Conservation (phyloP, 352 stramenopile species). For the Globisporangium nagaii region DNA sequence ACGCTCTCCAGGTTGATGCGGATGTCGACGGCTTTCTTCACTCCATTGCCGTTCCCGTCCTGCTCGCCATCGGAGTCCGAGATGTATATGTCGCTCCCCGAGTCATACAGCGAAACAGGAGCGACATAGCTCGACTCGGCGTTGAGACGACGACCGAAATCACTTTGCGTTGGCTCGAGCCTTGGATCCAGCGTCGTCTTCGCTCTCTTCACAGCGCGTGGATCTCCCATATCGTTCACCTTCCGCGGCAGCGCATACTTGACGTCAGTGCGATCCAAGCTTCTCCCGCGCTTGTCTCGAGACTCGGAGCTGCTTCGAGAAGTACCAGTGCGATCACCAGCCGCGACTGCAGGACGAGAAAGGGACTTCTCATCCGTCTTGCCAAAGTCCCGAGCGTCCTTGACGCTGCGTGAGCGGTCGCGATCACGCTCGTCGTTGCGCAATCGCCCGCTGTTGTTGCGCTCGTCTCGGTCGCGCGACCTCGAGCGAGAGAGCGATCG, state of each 20-base stretch:
- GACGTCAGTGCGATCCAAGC: background rate
- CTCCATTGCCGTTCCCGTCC: conserved; percentile 14
- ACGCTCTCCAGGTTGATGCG: conserved; percentile 39
- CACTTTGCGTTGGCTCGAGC: background rate
- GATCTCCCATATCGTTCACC: background rate
- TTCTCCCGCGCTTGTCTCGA: background rate
- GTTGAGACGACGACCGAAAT: background rate
- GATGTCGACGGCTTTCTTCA: conserved; percentile 31
- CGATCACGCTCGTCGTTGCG: background rate
- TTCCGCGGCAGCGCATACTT: background rate
- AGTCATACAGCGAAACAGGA: conserved; percentile 9
- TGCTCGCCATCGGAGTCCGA: conserved; percentile 46
- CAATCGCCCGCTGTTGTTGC: background rate
- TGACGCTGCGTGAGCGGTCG: background rate
- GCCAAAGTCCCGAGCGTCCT: background rate
- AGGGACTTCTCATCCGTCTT: background rate
- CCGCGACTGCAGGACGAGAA: too few relatives aligned
- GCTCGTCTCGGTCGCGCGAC: conserved; percentile 9
- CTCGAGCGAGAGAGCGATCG: conserved; percentile 8
- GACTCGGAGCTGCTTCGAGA: background rate
- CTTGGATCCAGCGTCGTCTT: background rate
- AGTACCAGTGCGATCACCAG: background rate
- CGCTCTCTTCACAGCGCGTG: background rate
- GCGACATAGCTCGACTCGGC: too few relatives aligned
- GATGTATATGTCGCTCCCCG: conserved; percentile 28